Evolutionary conservation across 768 basidiomycete genomes (phyloP).

Genomic region (Psilocybe sp.): DNA sequence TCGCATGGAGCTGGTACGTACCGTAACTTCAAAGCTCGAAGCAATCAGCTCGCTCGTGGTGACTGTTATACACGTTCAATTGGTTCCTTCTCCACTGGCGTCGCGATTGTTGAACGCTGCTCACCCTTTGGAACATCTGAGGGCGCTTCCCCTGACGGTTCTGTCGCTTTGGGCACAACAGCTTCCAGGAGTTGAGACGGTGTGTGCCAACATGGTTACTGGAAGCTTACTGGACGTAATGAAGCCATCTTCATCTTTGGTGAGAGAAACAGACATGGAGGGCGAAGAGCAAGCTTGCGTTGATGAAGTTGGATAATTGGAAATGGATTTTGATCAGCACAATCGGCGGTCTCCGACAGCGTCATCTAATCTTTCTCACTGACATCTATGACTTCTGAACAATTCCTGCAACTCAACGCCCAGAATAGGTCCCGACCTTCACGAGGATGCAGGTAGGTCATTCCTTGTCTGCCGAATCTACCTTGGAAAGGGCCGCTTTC

Average conservation of each 20-base stretch:
- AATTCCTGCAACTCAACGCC: not conserved
- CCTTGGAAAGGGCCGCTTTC: conserved; percentile 1
- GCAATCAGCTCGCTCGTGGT: conserved; percentile 61
- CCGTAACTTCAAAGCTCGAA: conserved; percentile 82
- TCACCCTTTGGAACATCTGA: conserved; percentile 13
- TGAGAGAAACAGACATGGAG: conserved; percentile 22
- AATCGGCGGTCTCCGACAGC: conserved; percentile 12
- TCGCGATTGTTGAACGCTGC: conserved; percentile 14
- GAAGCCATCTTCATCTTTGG: conserved; percentile 79
- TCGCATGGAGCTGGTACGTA: conserved; percentile 31
- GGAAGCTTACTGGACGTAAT: conserved; percentile 54
- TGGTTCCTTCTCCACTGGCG: not conserved
- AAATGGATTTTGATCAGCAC: conserved; percentile 18
- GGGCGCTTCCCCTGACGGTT: conserved; percentile 14
- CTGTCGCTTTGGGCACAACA: conserved; percentile 22
- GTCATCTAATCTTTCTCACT: conserved; percentile 16
- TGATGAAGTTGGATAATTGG: conserved; percentile 3
- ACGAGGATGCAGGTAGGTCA: not conserved
- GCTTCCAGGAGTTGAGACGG: conserved; percentile 11
- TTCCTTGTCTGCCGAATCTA: not conserved
- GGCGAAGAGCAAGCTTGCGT: conserved; percentile 3
- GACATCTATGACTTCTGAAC: conserved; percentile 6
- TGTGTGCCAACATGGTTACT: conserved; percentile 10
- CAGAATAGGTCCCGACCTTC: not conserved
- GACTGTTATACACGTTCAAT: conserved; percentile 13